Conservation (phyloP, 2,329 filamentous ascomycete genomes). For the Hypoxylon sp. region DNA sequence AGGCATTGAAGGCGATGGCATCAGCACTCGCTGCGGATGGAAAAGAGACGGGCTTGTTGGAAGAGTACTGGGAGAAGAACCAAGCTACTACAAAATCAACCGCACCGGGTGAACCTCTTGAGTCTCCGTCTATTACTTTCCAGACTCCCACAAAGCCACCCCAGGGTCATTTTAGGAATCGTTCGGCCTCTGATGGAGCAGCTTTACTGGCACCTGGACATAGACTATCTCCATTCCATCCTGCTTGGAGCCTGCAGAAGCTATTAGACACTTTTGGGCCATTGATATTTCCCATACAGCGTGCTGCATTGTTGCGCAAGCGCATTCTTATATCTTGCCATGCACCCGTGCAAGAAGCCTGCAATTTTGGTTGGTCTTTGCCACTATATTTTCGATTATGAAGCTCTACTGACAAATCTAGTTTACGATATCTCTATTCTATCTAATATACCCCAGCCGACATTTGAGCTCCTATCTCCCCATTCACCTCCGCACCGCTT, state of each 20-base stretch:
- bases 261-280: slow-evolving; percentile 90
- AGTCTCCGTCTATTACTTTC: slow-evolving; percentile 66
- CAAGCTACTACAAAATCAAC: slow-evolving; percentile 56
- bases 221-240: slow-evolving; percentile 82
- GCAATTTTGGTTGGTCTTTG: slow-evolving; percentile 82
- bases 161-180: slow-evolving; percentile 66
- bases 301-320: slow-evolving; percentile 87
- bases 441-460: slow-evolving; percentile 85
- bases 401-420: slow-evolving; percentile 56
- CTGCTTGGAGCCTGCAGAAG: slow-evolving; percentile 83
- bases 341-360: slow-evolving; percentile 86
- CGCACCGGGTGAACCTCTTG: slow-evolving; percentile 62
- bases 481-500: slow-evolving; percentile 75
- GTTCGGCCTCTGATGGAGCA: slow-evolving; percentile 74
- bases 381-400: neutral
- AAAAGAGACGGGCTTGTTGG: slow-evolving; percentile 74
- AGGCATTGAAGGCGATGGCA: slow-evolving; percentile 81
- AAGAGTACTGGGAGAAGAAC: slow-evolving; percentile 84
- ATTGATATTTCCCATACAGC: slow-evolving; percentile 90
- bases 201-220: slow-evolving; percentile 73
- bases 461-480: slow-evolving; percentile 77
- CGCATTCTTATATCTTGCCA: slow-evolving; percentile 89
- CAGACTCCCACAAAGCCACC: slow-evolving; percentile 55
- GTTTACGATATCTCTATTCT: slow-evolving; percentile 96
- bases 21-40: slow-evolving; percentile 77